Evolutionary conservation across 2,329 filamentous ascomycete species (phyloP).

Genomic region (Phyllosticta citribraziliensis): DNA sequence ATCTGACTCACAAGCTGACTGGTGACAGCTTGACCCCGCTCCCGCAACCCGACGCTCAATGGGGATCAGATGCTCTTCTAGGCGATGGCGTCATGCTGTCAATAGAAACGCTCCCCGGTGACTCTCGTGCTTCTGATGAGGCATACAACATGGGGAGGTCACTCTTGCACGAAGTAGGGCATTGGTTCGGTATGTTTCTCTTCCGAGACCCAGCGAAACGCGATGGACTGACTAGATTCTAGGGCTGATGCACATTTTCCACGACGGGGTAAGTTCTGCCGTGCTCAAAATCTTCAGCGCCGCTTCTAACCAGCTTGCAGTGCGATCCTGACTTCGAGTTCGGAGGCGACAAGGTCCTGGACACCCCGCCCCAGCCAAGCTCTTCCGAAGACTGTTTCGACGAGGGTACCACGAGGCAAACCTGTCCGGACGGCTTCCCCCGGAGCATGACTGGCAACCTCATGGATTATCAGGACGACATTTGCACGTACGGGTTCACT

Average conservation of each 20-base stretch:
- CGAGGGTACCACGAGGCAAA: neutral
- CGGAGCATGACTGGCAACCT: neutral
- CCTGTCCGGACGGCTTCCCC: neutral
- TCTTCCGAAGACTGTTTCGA: neutral
- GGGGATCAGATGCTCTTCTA: neutral
- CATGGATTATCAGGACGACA: neutral
- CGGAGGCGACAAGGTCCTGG: neutral
- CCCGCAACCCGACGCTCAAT: neutral
- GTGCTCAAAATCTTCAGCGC: too few species aligned
- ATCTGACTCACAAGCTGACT: neutral
- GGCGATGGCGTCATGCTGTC: neutral
- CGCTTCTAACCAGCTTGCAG: too few species aligned
- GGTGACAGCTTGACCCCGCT: neutral
- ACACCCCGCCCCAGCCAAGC: neutral
- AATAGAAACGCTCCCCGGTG: neutral
- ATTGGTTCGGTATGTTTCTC: too few species aligned
- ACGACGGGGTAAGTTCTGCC: too few species aligned
- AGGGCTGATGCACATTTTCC: too few species aligned
- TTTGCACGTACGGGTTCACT: neutral
- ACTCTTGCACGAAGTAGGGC: neutral
- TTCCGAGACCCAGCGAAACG: too few species aligned
- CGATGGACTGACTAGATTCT: too few species aligned
- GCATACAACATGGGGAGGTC: neutral
- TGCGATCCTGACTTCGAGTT: neutral
- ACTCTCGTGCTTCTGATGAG: neutral